phyloP scores from a whole-genome alignment of 1,284 basidiomycete species.

The Afroboletus lepidellus region DNA sequence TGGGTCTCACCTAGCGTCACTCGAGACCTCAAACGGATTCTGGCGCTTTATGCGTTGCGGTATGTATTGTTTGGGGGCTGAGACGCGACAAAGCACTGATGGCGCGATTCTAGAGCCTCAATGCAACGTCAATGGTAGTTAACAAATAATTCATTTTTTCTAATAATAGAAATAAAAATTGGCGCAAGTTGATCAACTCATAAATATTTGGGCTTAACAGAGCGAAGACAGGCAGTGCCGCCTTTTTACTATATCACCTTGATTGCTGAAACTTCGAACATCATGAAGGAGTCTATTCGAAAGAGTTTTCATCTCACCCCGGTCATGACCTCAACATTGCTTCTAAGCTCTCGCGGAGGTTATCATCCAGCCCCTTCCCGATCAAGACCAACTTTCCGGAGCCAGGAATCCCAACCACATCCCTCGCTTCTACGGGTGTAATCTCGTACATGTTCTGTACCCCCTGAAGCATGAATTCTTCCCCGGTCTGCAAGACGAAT shows the following conservation, averaged over 20 bases:
- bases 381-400: constrained; percentile 85
- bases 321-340: constrained; percentile 13
- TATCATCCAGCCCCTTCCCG: constrained; percentile 68
- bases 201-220: no score
- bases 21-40: constrained; percentile 59
- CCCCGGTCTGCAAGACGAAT: constrained; percentile 52
- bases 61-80: constrained; percentile 33
- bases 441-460: constrained; percentile 87
- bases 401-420: constrained; percentile 49
- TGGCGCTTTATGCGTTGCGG: constrained; percentile 26
- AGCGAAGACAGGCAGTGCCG: no score
- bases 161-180: no score
- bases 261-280: no score
- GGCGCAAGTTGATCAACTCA: no score
- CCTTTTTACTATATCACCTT: no score
- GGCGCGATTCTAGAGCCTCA: constrained; percentile 81
- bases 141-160: no score
- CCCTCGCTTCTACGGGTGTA: constrained; percentile 41
- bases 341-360: constrained; percentile 52
- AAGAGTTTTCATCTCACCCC: not conserved
- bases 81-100: constrained; percentile 69
- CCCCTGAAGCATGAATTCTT: constrained; percentile 77
- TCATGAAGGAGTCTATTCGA: not conserved
- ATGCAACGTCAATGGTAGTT: no score
- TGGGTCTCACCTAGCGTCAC: constrained; percentile 33